Evolutionary conservation across 768 basidiomycete species (phyloP).

Genomic region (Cytidiella melzeri): DNA sequence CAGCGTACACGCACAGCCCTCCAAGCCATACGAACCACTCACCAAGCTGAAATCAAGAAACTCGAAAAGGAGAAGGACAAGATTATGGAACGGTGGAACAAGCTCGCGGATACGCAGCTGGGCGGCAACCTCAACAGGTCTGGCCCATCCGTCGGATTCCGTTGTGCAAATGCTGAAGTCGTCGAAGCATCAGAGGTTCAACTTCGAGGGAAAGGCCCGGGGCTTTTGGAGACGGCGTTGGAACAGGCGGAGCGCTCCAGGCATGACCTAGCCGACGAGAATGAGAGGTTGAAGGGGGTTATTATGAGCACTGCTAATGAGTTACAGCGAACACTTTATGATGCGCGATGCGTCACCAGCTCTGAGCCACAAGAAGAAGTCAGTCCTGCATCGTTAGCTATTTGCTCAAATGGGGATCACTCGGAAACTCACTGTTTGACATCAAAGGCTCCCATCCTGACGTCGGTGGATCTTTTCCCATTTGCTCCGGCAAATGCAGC

Average conservation of each 20-base stretch:
- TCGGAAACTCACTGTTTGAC: no score
- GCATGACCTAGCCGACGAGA: constrained; percentile 57
- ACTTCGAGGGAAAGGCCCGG: constrained; percentile 45
- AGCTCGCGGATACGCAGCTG: constrained; percentile 60
- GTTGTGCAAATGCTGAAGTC: constrained; percentile 18
- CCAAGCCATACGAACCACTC: constrained; percentile 62
- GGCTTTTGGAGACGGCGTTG: constrained; percentile 58
- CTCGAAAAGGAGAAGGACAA: constrained; percentile 76
- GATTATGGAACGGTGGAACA: constrained; percentile 69
- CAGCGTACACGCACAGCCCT: constrained; percentile 65
- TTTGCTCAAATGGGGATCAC: constrained; percentile 2
- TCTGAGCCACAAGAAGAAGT: constrained; percentile 46
- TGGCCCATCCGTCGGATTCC: constrained; percentile 39
- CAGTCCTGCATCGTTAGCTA: constrained; percentile 11
- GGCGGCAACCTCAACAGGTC: constrained; percentile 32
- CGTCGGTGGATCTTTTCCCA: constrained; percentile 21
- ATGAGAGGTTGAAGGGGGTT: constrained; percentile 50
- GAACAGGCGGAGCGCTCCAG: constrained; percentile 69
- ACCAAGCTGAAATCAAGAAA: constrained; percentile 71
- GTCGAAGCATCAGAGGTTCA: constrained; percentile 40
- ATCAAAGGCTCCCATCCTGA: constrained; percentile 24
- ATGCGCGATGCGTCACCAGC: constrained; percentile 32
- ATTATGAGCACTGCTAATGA: constrained; percentile 61
- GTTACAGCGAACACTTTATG: constrained; percentile 48
- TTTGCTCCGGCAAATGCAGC: constrained; percentile 20